phyloP scores from a whole-genome alignment of 225 moss, liverwort and hornwort genomes.

The Bryoerythrophyllum caledonicum region DNA sequence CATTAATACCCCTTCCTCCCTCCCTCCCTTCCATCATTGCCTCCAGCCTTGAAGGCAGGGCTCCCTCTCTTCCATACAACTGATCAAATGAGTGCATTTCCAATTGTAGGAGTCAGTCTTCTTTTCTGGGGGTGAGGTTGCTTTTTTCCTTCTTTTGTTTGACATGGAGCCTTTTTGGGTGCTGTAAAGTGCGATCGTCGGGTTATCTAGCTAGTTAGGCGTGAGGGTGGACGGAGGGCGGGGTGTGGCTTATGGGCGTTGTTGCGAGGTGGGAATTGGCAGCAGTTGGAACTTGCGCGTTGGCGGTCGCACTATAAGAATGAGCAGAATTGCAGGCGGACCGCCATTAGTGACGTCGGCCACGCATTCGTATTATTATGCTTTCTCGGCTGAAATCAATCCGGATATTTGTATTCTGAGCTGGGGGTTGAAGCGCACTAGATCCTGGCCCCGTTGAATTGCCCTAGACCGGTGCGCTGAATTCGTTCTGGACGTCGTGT shows the following conservation, averaged over 20 bases:
- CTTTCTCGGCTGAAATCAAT: constrained; percentile 31
- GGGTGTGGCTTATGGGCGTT: not conserved
- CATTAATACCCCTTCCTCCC: not conserved
- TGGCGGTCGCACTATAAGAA: not conserved
- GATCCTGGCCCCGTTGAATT: constrained; percentile 1
- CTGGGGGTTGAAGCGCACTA: constrained; percentile 42
- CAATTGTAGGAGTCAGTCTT: constrained; percentile 2
- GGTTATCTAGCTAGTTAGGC: not conserved
- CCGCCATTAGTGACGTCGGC: constrained; percentile 25
- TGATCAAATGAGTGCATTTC: not conserved
- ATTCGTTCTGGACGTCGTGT: not conserved
- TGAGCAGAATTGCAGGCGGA: constrained; percentile 31
- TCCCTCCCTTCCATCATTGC: too few species aligned
- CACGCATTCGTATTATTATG: constrained; percentile 27
- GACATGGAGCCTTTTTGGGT: too few species aligned
- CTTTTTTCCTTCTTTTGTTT: too few species aligned
- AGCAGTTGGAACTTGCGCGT: too few species aligned
- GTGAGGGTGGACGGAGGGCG: not conserved
- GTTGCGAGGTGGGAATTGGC: not conserved
- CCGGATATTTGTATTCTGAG: constrained; percentile 37
- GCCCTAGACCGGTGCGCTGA: not conserved
- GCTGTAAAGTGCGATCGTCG: not conserved
- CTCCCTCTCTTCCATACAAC: too few species aligned
- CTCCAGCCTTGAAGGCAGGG: too few species aligned
- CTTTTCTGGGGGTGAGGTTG: too few species aligned